Conservation (phyloP, 2,329 filamentous ascomycete species). For the Fusarium chaquense region DNA sequence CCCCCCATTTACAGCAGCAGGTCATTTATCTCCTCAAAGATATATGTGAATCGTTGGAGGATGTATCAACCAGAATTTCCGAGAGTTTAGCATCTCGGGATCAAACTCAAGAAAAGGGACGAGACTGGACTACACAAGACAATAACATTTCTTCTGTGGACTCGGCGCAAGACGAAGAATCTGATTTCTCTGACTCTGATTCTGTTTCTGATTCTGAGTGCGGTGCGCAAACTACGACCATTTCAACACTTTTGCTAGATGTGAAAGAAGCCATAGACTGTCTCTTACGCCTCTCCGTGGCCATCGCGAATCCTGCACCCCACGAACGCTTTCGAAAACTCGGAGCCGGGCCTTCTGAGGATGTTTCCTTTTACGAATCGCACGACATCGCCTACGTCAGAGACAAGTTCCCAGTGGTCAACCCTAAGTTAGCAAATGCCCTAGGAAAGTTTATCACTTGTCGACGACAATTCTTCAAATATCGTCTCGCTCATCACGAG, state of each 20-base stretch:
- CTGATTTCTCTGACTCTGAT: not conserved
- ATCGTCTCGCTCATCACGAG: conserved; percentile 52
- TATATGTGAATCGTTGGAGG: conserved; percentile 19
- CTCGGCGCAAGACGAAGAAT: accelerated
- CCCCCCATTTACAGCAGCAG: conserved; percentile 33
- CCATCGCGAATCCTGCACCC: conserved; percentile 53
- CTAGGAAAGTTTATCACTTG: conserved; percentile 52
- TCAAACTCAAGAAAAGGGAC: accelerated
- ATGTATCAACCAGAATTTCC: accelerated
- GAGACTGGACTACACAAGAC: accelerated
- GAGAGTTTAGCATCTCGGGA: accelerated
- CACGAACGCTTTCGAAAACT: conserved; percentile 49
- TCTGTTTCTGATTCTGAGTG: accelerated
- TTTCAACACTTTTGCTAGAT: conserved; percentile 30
- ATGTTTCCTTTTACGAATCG: conserved; percentile 42
- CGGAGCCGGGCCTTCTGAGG: conserved; percentile 20
- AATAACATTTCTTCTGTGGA: not conserved
- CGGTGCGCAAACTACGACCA: accelerated
- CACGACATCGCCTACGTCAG: conserved; percentile 49
- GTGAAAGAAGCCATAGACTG: conserved; percentile 48
- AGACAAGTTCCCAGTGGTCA: conserved; percentile 47
- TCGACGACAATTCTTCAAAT: conserved; percentile 53
- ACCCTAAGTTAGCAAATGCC: conserved; percentile 29
- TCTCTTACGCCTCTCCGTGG: conserved; percentile 53
- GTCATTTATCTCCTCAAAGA: conserved; percentile 43